Percentiles rank a stretch among this genome's conserved stretches.
These are phyloP conservation scores for Colletotrichum sp. DNA, from an alignment of 2,329 filamentous ascomycete genomes.

Conservation along the genomic window DNA sequence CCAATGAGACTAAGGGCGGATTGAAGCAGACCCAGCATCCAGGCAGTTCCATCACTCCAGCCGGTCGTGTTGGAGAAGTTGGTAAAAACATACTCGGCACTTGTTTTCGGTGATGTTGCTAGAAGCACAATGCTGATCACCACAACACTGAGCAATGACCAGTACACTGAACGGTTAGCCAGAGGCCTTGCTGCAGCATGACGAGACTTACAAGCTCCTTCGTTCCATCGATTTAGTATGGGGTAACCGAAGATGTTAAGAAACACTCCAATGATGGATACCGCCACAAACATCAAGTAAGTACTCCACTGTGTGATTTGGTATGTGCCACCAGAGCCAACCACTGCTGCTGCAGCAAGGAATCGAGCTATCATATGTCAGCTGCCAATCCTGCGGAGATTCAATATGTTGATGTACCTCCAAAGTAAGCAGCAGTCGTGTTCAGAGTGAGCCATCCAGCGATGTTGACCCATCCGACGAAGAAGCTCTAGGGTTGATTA, in stretches of 20 bases:
- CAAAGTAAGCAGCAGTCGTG: slow-evolving; percentile 48
- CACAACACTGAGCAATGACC: slow-evolving; percentile 46
- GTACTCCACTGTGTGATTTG: slow-evolving; percentile 42
- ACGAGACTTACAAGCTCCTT: slow-evolving; percentile 37
- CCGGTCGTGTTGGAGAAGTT: slow-evolving; percentile 50
- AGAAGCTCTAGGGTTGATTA: slow-evolving; percentile 39
- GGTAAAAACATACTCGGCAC: slow-evolving; percentile 46
- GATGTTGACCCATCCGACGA: slow-evolving; percentile 50
- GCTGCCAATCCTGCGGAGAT: not conserved
- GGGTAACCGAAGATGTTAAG: slow-evolving; percentile 47
- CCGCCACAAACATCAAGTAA: slow-evolving; percentile 47
- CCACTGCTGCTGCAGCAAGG: slow-evolving; percentile 44
- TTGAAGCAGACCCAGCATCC: slow-evolving; percentile 52
- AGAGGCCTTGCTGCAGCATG: too few species aligned
- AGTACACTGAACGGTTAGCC: slow-evolving; percentile 34
- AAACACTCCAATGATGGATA: slow-evolving; percentile 38
- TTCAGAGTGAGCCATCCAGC: slow-evolving; percentile 50
- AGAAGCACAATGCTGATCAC: slow-evolving; percentile 49
- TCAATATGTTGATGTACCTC: slow-evolving; percentile 29
- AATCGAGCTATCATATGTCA: slow-evolving; percentile 40
- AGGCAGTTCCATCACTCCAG: slow-evolving; percentile 51
- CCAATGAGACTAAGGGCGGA: slow-evolving; percentile 39
- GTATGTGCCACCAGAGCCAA: slow-evolving; percentile 43
- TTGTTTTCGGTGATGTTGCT: slow-evolving; percentile 47
- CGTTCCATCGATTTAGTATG: slow-evolving; percentile 46